Evolutionary conservation across 768 basidiomycete genomes (phyloP), one percentile per base, ranked within the genome.

Genomic region (Boletus tylopilopsis): DNA sequence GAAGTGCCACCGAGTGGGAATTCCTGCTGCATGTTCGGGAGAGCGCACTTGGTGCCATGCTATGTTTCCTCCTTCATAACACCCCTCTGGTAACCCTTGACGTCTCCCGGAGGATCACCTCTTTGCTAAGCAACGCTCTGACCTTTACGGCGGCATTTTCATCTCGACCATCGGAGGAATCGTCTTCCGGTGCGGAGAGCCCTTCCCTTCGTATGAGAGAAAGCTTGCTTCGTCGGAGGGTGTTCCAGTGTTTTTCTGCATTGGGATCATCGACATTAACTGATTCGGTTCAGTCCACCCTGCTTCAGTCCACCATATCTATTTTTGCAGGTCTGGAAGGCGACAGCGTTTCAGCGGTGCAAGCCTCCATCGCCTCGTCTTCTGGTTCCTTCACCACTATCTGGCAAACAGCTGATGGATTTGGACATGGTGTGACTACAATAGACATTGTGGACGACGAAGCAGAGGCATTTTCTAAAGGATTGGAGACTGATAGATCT

Each of bases 11-110:
- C 0, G 96, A 98, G 59, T 97, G 94, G 93, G 76, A 79, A 32
- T 99, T 97, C 71, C 74, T 99, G 3, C 74, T 98, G 8, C 84
- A 90, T 51, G 89, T 98, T 18, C 78, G 95, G 21, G 94, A 96
- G 69, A 85, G 85, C 56, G 91, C 95, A 0, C 74, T 98, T 16
- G 83, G 90, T 2, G 91, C 96, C 10, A 85, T 98, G 25, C 73
- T 92, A 25, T 86, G 84, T 59, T 98, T 98, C 71, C 71, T 98
- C 34, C 77, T 81, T 40, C 84, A 93, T 64, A 97, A 95, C 63
- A 70, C 78, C 3, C 75, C 81, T 6, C 73, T 97, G 15, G 84
- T 95, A 53, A 94, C 90, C 6, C 80, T 95, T 9, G 96, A 98
- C 60, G 90, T 95, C 18, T 87, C 90, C 4, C 78, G 95, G 16